phyloP scores from a whole-genome alignment of 495 filamentous ascomycete genomes.

The Penicillium cinerascens region DNA sequence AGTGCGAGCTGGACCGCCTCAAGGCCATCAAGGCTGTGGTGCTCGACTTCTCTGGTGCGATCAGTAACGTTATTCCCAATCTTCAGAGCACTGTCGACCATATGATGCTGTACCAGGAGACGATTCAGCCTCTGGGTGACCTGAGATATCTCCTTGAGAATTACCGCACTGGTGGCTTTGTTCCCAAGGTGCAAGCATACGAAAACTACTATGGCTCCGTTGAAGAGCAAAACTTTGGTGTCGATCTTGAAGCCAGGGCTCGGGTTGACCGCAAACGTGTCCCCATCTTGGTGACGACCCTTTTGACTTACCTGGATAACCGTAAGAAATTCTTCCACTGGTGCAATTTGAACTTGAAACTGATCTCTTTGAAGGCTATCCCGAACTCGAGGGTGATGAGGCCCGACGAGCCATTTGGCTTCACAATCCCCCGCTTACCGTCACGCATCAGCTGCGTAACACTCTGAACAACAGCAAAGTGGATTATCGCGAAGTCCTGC shows the following conservation, averaged over 20 bases:
- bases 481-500: slow-evolving; percentile 69
- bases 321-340: slow-evolving; percentile 42
- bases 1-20: slow-evolving; percentile 91
- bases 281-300: slow-evolving; percentile 84
- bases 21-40: slow-evolving; percentile 98
- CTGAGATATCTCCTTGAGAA: slow-evolving; percentile 95
- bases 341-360: background rate
- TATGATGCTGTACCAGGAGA: slow-evolving; percentile 99
- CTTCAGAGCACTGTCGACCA: slow-evolving; percentile 92
- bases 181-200: slow-evolving; percentile 87
- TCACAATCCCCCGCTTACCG: slow-evolving; percentile 78
- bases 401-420: slow-evolving; percentile 91
- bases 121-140: slow-evolving; percentile 88
- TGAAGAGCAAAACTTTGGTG: slow-evolving; percentile 95
- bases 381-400: slow-evolving; percentile 95
- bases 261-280: slow-evolving; percentile 93
- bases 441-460: slow-evolving; percentile 80
- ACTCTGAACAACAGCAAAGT: slow-evolving; percentile 85
- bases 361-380: slow-evolving; percentile 61
- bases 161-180: slow-evolving; percentile 90
- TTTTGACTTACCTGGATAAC: slow-evolving; percentile 91
- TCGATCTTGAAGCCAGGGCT: slow-evolving; percentile 92
- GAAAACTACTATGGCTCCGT: slow-evolving; percentile 99
- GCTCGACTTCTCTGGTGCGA: slow-evolving; percentile 93
- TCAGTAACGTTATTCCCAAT: slow-evolving; percentile 97